phyloP scores from a whole-genome alignment of 164 flowering plant genomes.

The Euptelea pleiosperma region DNA sequence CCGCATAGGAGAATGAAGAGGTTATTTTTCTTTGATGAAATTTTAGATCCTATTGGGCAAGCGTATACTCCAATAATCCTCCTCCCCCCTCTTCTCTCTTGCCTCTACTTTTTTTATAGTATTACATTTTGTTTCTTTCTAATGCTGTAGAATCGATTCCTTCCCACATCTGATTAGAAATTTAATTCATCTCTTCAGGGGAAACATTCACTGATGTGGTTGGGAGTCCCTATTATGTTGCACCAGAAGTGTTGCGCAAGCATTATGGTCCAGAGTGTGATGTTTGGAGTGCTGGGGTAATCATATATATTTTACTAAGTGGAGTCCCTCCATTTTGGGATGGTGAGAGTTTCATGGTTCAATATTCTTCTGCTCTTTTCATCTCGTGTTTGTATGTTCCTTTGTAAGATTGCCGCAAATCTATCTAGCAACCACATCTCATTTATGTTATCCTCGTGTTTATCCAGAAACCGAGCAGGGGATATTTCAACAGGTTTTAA shows the following conservation, averaged over 20 bases:
- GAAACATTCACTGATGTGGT: conserved; percentile 71
- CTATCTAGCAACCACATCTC: conserved; percentile 1
- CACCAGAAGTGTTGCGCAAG: conserved; percentile 70
- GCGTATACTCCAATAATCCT: too few relatives aligned
- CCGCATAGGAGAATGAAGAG: too few relatives aligned
- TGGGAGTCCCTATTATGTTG: conserved; percentile 83
- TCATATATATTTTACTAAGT: conserved; percentile 66
- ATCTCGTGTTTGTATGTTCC: background rate
- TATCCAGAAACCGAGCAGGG: conserved; percentile 73
- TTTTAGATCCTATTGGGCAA: background rate
- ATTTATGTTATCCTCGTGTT: conserved; percentile 7
- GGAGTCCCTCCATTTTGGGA: conserved; percentile 90
- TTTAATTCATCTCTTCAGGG: conserved; percentile 26
- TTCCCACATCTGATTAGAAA: conserved; percentile 6
- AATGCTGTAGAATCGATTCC: too few relatives aligned
- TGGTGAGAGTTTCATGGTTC: conserved; percentile 36
- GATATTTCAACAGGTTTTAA: conserved; percentile 75
- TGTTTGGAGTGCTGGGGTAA: conserved; percentile 83
- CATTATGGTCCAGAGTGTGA: conserved; percentile 69
- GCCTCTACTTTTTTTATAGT: background rate
- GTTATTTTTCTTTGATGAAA: background rate
- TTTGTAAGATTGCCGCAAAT: background rate
- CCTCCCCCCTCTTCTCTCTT: background rate
- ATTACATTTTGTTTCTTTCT: too few relatives aligned
- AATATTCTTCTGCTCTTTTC: background rate